Evolutionary conservation across 2,329 filamentous ascomycete genomes (phyloP), one percentile per base, ranked within the genome.

Genomic region (Aureobasidium mangrovei): DNA sequence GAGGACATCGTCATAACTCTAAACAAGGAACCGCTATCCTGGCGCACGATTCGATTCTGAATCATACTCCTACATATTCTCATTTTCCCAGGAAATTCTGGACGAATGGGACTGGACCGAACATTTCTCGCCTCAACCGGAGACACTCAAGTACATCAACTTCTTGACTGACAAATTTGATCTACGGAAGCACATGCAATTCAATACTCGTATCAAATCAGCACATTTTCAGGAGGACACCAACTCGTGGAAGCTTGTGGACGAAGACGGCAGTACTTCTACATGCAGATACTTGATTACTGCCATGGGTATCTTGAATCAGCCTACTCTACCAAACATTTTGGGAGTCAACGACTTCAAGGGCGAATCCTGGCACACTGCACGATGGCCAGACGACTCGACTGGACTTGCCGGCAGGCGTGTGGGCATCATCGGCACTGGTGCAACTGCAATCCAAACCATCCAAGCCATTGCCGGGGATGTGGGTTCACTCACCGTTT

Each of bases 81-180:
- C 69, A 8, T 72, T 74, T 57, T 66, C 67, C 9, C 18, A 18
- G 18, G 70, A 71, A 24, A 56, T 73, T 3, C 63, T 74, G 10
- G 65, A 72, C 38, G 71, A 73, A 53, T 75, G 72, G 68, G 59
- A 68, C 53, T 74, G 70, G 46, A 66, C 64, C 4, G 67, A 69
- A 36, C 65, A 67, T 32, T 68, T 65, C 41, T 62, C 65, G 8
- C 57, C 59, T 7, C 63, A 64, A 27, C 60, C 60, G 27, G 77
- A 81, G 61, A 77, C 79, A 33, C 71, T 71, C 35, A 64, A 69
- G 7, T 79, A 80, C 57, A 72, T 79, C 24, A 68, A 74, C 48
- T 67, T 65, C 29, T 72, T 77, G 3, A 73, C 74, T 5, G 68
- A 74, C 48, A 74, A 65, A 59, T 78, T 69, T 59, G 56, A 70